phyloP scores from a whole-genome alignment of 2,329 filamentous ascomycete genomes.

The Leptographium procerum region DNA sequence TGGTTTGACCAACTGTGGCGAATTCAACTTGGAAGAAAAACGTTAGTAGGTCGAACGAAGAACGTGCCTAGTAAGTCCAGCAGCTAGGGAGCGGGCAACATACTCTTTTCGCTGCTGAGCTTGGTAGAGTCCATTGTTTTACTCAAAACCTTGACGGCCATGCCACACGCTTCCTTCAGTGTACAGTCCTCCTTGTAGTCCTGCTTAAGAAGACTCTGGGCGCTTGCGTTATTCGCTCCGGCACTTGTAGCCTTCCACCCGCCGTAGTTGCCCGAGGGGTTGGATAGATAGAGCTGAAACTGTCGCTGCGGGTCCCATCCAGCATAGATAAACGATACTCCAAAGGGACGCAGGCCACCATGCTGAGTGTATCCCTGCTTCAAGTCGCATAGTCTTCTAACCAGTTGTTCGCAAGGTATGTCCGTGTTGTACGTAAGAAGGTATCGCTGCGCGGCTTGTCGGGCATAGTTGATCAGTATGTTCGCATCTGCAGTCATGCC shows the following conservation, averaged over 20 bases:
- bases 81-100: slow-evolving; percentile 25
- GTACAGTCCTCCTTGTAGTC: slow-evolving; percentile 99
- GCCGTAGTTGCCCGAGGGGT: slow-evolving; percentile 96
- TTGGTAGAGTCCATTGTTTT: slow-evolving; percentile 99
- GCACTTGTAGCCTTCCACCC: slow-evolving; percentile 99
- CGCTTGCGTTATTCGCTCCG: slow-evolving; percentile 95
- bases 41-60: not conserved
- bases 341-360: slow-evolving; percentile 93
- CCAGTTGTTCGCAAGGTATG: slow-evolving; percentile 97
- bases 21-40: slow-evolving; percentile 63
- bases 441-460: slow-evolving; percentile 91
- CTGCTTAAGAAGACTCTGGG: slow-evolving; percentile 94
- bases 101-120: slow-evolving; percentile 97
- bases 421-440: slow-evolving; percentile 99
- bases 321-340: slow-evolving; percentile 98
- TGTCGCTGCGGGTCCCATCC: slow-evolving; percentile 92
- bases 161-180: slow-evolving; percentile 88
- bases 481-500: slow-evolving; percentile 99
- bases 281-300: slow-evolving; percentile 98
- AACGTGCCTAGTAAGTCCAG: too few species aligned
- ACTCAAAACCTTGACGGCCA: slow-evolving; percentile 97
- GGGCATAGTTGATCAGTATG: slow-evolving; percentile 99
- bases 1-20: slow-evolving; percentile 91
- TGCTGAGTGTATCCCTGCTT: slow-evolving; percentile 99
- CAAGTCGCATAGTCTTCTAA: slow-evolving; percentile 88